Evolutionary conservation across 2,329 filamentous ascomycete species (phyloP), one percentile per base, ranked within the genome.

Genomic region (Albophoma yamanashiensis): DNA sequence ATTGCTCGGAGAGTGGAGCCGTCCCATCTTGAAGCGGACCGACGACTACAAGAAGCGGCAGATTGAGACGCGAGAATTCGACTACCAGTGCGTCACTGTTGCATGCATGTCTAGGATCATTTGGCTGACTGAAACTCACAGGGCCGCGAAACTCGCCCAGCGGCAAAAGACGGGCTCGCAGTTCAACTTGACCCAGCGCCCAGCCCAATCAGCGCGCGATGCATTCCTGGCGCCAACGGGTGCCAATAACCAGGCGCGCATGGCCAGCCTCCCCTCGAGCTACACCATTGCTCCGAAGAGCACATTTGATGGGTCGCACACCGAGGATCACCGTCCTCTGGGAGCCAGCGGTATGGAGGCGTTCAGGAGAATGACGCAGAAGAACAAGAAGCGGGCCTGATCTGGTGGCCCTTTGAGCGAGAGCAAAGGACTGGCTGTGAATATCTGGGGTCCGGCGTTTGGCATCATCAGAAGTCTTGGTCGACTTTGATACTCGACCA

Each of bases 1-100:
- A 56, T 80, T 97, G n/a, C 81, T 97, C 60, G 91, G 90, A 60
- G 93, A 97, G 71, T 99, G 94, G 94, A 96, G 92, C 64, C 83
- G 94, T 47, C 92, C 93, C 4, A 96, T 99, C 64, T 81, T 99
- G 59, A 93, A 95, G 77, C 87, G 92, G 66, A 96, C 90, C 62
- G 92, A 96, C 68, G 92, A 97, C 73, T 97, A 95, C 78, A 92
- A 91, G 76, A 94, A 96, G 79, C 86, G 89, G 27, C 82, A 82
- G 63, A 77, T 88, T 50, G 79, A 85, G 68, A 85, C 82, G 20
- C 82, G 82, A 62, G 83, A 87, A 59, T 87, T 83, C 64, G 84
- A 88, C 69, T 81, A 85, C 66, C 76, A 81, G 84, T 87, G 79
- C 61, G 82, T 79, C 56, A 57, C 36, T 4, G 31, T 22, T 9